Evolutionary conservation across 1,139 yeast genomes (phyloP).

Genomic region (Saccharomyces uvarum): DNA sequence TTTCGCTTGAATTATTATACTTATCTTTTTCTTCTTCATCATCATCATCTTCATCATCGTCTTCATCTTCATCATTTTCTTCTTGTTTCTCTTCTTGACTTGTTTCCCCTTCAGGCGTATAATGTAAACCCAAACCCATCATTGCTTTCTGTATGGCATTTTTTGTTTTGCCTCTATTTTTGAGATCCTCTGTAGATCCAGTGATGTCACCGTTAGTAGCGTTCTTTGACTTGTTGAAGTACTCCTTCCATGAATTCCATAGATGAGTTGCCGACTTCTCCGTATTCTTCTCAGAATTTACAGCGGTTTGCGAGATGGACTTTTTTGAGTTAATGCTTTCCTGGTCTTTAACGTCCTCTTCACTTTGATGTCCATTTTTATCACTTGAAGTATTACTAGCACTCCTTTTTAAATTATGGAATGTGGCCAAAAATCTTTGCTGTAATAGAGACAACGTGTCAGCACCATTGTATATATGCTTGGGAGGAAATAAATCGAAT

Average conservation of each 20-base stretch:
- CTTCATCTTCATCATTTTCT: not conserved
- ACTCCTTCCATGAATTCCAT: conserved; percentile 15
- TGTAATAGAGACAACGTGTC: conserved; percentile 31
- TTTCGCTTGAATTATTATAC: no score
- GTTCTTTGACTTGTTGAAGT: conserved; percentile 9
- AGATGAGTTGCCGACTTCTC: not conserved
- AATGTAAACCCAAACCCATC: conserved; percentile 2
- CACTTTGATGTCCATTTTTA: conserved; percentile 8
- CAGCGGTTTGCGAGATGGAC: not conserved
- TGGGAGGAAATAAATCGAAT: conserved; percentile 79
- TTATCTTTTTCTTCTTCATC: not conserved
- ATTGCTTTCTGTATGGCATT: conserved; percentile 3
- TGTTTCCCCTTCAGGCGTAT: not conserved
- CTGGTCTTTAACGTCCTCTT: conserved; percentile 5
- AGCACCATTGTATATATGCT: conserved; percentile 42
- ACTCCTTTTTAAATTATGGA: conserved; percentile 23
- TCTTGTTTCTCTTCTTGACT: not conserved
- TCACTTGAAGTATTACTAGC: conserved; percentile 4
- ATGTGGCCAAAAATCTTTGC: conserved; percentile 28
- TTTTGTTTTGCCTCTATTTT: conserved; percentile 3
- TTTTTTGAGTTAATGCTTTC: conserved; percentile 2
- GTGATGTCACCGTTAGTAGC: conserved; percentile 1
- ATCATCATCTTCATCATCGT: not conserved
- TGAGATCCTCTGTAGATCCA: conserved; percentile 2
- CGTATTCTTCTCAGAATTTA: not conserved